These are phyloP conservation scores for Juglanconis sp. DNA, from an alignment of 2,329 filamentous ascomycete genomes.

Conservation along the genomic window DNA sequence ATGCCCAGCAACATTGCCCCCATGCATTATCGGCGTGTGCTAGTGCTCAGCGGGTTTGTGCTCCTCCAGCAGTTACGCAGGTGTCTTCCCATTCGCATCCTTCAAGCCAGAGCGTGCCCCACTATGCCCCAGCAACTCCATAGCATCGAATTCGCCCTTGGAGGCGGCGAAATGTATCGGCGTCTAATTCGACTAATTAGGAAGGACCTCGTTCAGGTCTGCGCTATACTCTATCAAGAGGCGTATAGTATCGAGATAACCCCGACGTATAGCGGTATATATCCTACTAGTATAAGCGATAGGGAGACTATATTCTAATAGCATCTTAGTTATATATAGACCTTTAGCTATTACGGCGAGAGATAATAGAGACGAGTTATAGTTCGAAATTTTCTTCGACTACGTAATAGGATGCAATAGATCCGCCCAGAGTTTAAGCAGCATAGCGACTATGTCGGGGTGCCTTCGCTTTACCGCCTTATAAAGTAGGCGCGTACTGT, in stretches of 20 bases:
- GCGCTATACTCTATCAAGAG: constrained; percentile 3
- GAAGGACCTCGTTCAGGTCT: not conserved
- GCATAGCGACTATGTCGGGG: constrained; percentile 2
- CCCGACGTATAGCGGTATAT: not conserved
- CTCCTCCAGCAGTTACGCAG: constrained; percentile 9
- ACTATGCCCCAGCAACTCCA: constrained; percentile 6
- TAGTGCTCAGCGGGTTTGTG: not conserved
- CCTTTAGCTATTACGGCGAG: not conserved
- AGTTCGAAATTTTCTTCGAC: not conserved
- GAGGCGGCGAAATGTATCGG: constrained; percentile 13
- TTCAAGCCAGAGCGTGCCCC: constrained; percentile 10
- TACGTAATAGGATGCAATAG: not conserved
- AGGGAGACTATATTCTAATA: not conserved
- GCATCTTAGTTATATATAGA: constrained; percentile 2
- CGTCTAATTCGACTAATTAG: not conserved
- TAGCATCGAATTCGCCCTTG: not conserved
- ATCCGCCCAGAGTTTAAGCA: constrained; percentile 8
- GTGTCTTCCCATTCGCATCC: constrained; percentile 6
- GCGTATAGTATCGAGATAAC: constrained; percentile 5
- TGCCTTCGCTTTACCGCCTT: constrained; percentile 8
- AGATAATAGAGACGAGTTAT: constrained; percentile 8
- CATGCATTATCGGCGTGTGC: not conserved
- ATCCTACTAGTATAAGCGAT: not conserved
- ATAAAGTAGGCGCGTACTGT: constrained; percentile 2
- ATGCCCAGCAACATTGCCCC: not conserved